Conservation (phyloP, 129 eudicot species). For the Kitagawia praeruptora region DNA sequence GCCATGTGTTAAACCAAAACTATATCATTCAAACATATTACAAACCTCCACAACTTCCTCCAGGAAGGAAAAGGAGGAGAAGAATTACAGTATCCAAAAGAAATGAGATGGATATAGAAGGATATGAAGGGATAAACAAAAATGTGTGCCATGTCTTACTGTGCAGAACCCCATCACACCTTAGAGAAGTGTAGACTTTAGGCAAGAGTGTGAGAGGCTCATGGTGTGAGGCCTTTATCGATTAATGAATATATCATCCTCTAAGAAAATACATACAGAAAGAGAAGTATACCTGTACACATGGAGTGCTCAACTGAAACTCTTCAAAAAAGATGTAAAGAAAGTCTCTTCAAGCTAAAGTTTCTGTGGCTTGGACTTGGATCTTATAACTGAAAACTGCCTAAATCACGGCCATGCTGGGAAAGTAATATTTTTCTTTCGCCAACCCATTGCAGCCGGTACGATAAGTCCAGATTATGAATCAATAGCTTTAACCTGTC, state of each 20-base stretch:
- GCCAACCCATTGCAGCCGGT: constrained; percentile 74
- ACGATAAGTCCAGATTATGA: constrained; percentile 86
- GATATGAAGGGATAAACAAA: background rate
- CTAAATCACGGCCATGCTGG: constrained; percentile 67
- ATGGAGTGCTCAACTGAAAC: background rate
- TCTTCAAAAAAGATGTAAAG: constrained; percentile 8
- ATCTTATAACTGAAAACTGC: constrained; percentile 61
- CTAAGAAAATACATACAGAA: background rate
- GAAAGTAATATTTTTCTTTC: constrained; percentile 52
- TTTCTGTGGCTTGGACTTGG: background rate
- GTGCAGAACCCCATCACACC: background rate
- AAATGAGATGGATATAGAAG: background rate
- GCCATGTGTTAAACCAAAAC: background rate
- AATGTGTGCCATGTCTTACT: background rate
- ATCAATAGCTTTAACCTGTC: constrained; percentile 65
- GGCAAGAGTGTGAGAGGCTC: background rate
- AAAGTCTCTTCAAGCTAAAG: background rate
- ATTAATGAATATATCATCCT: background rate
- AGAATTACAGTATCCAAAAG: background rate
- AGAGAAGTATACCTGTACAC: background rate
- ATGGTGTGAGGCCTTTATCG: background rate
- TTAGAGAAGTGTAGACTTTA: background rate
- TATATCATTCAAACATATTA: background rate
- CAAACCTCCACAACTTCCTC: background rate
- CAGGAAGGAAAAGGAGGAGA: background rate